These are phyloP conservation scores for Citrullus colocynthis DNA, from an alignment of 306 rosid genomes.

Conservation along the genomic window DNA sequence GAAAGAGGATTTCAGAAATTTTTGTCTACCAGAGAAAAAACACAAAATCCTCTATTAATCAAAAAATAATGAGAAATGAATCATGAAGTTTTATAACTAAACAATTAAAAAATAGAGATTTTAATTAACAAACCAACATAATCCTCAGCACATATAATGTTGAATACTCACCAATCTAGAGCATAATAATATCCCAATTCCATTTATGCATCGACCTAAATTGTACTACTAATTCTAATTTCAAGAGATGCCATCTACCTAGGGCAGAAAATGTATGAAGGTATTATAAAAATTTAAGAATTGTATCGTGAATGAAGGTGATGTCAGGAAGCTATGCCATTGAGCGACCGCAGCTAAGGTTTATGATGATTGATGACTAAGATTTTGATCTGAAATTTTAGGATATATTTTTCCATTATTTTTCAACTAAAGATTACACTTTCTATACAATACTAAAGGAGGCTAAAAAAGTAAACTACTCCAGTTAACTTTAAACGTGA, in stretches of 20 bases:
- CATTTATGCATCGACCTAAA: neutral
- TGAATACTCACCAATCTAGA: neutral
- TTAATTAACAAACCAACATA: neutral
- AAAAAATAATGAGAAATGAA: neutral
- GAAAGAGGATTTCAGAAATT: neutral
- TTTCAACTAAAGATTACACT: too few species aligned
- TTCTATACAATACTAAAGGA: too few species aligned
- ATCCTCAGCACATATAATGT: neutral
- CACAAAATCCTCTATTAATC: neutral
- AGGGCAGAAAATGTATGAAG: neutral
- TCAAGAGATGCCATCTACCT: neutral
- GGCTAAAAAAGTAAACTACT: too few species aligned
- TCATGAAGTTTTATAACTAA: neutral
- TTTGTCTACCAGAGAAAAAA: neutral
- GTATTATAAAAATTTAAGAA: too few species aligned
- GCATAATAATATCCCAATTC: neutral
- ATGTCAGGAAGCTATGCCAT: too few species aligned
- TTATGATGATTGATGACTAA: too few species aligned
- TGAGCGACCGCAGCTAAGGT: too few species aligned
- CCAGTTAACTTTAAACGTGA: too few species aligned
- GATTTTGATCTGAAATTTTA: too few species aligned
- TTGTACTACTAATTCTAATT: neutral
- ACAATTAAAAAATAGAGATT: neutral
- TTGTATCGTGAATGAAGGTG: too few species aligned
- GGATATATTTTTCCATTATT: too few species aligned